Evolutionary conservation across 306 rosid genomes (phyloP).

Genomic region (Abrus precatorius): DNA sequence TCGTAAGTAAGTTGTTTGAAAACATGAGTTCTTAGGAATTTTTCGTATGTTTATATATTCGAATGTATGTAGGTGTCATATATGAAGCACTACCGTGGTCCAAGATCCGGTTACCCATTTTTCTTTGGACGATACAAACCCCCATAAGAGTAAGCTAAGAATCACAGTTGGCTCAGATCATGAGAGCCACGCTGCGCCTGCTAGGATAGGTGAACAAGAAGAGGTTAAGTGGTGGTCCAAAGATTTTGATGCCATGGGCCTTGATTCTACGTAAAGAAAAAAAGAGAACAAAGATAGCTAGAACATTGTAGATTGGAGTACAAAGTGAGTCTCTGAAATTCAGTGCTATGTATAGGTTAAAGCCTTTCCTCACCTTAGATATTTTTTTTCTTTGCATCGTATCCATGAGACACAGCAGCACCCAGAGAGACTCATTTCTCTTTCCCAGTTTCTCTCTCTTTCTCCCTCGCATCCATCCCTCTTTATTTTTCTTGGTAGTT

Average conservation of each 20-base stretch:
- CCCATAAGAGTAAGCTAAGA: conserved; percentile 10
- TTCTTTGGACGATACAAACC: neutral
- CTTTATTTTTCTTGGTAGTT: neutral
- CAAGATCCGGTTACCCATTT: neutral
- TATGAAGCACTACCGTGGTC: neutral
- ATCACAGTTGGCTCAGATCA: neutral
- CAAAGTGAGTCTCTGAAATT: conserved; percentile 53
- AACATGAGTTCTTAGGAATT: neutral
- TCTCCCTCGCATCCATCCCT: neutral
- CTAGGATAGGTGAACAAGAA: conserved; percentile 23
- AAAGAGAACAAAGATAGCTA: conserved; percentile 43
- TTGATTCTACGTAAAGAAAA: conserved; percentile 50
- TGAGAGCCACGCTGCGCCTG: neutral
- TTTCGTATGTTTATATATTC: neutral
- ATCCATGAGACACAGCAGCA: conserved; percentile 59
- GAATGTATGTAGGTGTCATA: neutral
- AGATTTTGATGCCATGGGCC: conserved; percentile 46
- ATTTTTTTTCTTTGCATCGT: conserved; percentile 54
- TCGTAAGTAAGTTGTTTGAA: neutral
- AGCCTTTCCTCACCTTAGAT: conserved; percentile 45
- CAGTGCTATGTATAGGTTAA: conserved; percentile 41
- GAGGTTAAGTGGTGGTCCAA: conserved; percentile 55
- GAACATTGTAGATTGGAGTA: conserved; percentile 48
- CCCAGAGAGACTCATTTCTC: conserved; percentile 38
- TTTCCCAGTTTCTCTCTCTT: conserved; percentile 11